These are phyloP conservation scores for Leccinum proximum DNA, from an alignment of 1,284 basidiomycete species.

Conservation along the genomic window DNA sequence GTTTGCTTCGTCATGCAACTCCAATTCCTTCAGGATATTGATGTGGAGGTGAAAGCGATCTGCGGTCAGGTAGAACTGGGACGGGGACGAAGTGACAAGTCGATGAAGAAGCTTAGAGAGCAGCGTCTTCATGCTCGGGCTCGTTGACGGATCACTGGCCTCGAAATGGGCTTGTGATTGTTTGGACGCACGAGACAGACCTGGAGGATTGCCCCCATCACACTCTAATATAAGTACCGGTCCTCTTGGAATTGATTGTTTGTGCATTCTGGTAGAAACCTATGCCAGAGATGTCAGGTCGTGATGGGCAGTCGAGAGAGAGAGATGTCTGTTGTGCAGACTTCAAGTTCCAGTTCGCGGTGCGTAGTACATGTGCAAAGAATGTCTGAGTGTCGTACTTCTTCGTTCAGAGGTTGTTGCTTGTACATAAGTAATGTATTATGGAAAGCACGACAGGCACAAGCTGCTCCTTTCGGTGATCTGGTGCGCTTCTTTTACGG, in stretches of 20 bases:
- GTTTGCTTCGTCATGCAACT: slow-evolving; percentile 66
- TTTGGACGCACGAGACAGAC: slow-evolving; percentile 32
- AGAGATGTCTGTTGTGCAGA: slow-evolving; percentile 56
- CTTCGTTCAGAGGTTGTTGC: slow-evolving; percentile 75
- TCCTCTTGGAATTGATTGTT: slow-evolving; percentile 77
- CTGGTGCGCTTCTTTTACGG: neutral
- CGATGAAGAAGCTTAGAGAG: slow-evolving; percentile 69
- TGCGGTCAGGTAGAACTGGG: slow-evolving; percentile 58
- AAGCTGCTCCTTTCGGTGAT: too few species aligned
- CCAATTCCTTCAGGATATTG: slow-evolving; percentile 53
- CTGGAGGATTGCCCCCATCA: slow-evolving; percentile 79
- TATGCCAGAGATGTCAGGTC: slow-evolving; percentile 24
- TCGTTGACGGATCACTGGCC: slow-evolving; percentile 63
- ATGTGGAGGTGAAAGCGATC: slow-evolving; percentile 66
- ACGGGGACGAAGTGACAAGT: slow-evolving; percentile 56
- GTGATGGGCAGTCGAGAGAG: neutral
- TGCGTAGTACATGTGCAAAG: slow-evolving; percentile 75
- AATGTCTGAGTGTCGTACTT: slow-evolving; percentile 79
- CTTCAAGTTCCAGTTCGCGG: slow-evolving; percentile 64
- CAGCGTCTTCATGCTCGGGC: slow-evolving; percentile 56
- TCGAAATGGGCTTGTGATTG: slow-evolving; percentile 26
- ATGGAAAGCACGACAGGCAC: too few species aligned
- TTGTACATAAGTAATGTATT: slow-evolving; percentile 40
- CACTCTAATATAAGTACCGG: slow-evolving; percentile 81
- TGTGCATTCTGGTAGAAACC: slow-evolving; percentile 76